Evolutionary conservation across 805 yeast species (phyloP), one percentile per base, ranked within the genome.

Genomic region (Priceomyces carsonii): DNA sequence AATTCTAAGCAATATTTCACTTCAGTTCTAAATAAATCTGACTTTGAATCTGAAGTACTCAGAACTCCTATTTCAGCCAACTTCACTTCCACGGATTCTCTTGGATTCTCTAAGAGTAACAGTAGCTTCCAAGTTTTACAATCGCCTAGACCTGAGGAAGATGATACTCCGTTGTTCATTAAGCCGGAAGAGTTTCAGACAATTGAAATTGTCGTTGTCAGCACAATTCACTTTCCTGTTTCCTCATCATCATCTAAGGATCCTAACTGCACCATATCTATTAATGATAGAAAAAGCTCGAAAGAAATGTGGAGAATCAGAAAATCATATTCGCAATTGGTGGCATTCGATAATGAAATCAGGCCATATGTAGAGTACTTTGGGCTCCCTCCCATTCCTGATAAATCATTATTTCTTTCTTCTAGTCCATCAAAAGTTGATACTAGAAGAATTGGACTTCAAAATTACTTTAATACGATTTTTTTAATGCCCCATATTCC

Each of bases 221-320:
- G 80, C 42, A 76, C 82, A 0, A 57, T 79, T 13, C 44, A 54
- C 26, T 42, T 53, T 9, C 44, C 40, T 20, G 59, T 59, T 18
- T 8, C 25, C 8, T 25, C 35, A 14, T 14, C 18, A 13, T 70
- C 71, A 43, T 46, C 65, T 1, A 84, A 78, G 25, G 88, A 82
- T 26, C 80, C 84, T 12, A 61, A 61, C 18, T 69, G 85, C 15
- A 68, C 84, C 1, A 70, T 90, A 35, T 72, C 82, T 12, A 78
- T 85, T 4, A 63, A 73, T 29, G 91, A 85, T 45, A 72, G 80
- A 21, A 78, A 71, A 16, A 61, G 80, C 2, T 65, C 69, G 25
- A 79, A 79, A 41, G 87, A 81, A 47, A 74, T 85, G 67, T 90
- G 95, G 83, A 71, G 80, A 46, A 78, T 87, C 35, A 66, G 79